These are phyloP conservation scores for Protomyces pachydermus DNA, from an alignment of 1,139 yeast species.

Conservation along the genomic window DNA sequence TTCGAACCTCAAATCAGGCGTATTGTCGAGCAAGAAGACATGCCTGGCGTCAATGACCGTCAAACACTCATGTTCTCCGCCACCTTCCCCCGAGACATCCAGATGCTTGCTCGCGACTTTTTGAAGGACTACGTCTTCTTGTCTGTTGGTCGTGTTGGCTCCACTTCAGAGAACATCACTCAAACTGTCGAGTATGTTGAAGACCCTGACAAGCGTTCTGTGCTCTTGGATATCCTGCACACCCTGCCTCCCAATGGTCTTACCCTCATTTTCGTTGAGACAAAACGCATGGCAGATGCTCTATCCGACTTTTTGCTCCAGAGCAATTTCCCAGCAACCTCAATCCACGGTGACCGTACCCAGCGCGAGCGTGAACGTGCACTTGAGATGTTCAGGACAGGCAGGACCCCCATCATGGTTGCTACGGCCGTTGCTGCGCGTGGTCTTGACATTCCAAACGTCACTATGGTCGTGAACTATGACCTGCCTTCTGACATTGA, in stretches of 20 bases:
- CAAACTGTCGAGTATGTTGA: constrained; percentile 91
- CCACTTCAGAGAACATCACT: constrained; percentile 94
- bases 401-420: constrained; percentile 85
- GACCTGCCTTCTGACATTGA: constrained; percentile 96
- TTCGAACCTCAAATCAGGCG: constrained; percentile 99
- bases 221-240: constrained; percentile 79
- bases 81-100: constrained; percentile 97
- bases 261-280: constrained; percentile 92
- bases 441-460: constrained; percentile 99
- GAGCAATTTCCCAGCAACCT: constrained; percentile 92
- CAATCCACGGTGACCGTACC: constrained; percentile 98
- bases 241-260: constrained; percentile 68
- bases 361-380: constrained; percentile 98
- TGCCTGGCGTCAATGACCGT: constrained; percentile 86
- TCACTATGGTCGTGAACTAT: constrained; percentile 92
- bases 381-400: constrained; percentile 77
- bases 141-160: constrained; percentile 97
- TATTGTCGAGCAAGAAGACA: constrained; percentile 94
- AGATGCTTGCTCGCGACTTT: constrained; percentile 94
- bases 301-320: constrained; percentile 85
- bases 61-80: constrained; percentile 98
- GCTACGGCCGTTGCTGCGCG: constrained; percentile 99
- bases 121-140: constrained; percentile 90
- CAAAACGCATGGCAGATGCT: constrained; percentile 97
- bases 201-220: constrained; percentile 89